Evolutionary conservation across 176 grass and related monocot genomes (phyloP).

Genomic region (Microstegium vimineum): DNA sequence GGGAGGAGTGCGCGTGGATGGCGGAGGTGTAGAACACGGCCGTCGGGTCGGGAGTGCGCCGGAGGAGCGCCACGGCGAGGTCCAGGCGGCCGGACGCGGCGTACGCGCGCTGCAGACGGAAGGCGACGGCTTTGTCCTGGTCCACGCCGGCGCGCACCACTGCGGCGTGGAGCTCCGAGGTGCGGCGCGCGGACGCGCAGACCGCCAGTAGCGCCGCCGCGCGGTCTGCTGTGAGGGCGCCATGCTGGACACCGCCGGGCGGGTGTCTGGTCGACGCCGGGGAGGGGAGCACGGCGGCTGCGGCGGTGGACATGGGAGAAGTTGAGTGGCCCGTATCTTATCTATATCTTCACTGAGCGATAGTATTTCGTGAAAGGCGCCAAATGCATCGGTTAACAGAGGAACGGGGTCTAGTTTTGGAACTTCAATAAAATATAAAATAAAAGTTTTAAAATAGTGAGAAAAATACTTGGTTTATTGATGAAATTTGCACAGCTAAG

Average conservation of each 20-base stretch:
- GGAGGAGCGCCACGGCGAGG: slow-evolving; percentile 54
- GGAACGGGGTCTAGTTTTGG: no score
- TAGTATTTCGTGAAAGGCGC: background rate
- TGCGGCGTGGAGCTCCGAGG: slow-evolving; percentile 66
- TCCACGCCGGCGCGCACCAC: slow-evolving; percentile 48
- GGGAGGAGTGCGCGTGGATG: slow-evolving; percentile 71
- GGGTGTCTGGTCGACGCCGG: background rate
- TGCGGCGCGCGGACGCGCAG: slow-evolving; percentile 37
- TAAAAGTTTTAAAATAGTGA: no score
- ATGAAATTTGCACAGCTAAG: no score
- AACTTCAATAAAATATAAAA: no score
- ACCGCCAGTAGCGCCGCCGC: slow-evolving; percentile 46
- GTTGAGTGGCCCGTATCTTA: background rate
- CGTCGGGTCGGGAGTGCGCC: slow-evolving; percentile 43
- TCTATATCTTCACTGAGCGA: background rate
- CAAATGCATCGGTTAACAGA: no score
- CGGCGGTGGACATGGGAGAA: slow-evolving; percentile 22
- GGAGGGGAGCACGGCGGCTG: slow-evolving; percentile 10
- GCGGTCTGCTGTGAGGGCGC: slow-evolving; percentile 27
- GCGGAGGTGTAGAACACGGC: slow-evolving; percentile 73
- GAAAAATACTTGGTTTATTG: no score
- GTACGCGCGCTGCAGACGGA: slow-evolving; percentile 79
- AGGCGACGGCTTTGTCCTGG: slow-evolving; percentile 49
- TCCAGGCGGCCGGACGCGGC: slow-evolving; percentile 50
- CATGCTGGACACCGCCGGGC: background rate